These are phyloP conservation scores for Alternaria conjuncta DNA, from an alignment of 2,329 filamentous ascomycete genomes.

Conservation along the genomic window DNA sequence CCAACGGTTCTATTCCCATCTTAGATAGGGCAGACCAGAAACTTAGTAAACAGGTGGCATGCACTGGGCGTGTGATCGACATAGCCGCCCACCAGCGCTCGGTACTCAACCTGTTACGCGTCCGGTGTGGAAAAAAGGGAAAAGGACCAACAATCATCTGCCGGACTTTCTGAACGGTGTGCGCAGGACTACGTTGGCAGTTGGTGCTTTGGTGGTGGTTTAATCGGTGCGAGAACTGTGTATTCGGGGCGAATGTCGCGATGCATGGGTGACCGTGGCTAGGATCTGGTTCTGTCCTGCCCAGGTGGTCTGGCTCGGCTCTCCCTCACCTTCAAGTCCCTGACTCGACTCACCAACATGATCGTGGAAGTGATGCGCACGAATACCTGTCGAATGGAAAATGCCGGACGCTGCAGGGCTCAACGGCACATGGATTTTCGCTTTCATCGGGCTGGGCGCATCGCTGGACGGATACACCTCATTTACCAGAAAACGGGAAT, in stretches of 20 bases:
- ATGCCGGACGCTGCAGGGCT: not conserved
- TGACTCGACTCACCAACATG: not conserved
- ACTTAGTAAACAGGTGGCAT: not conserved
- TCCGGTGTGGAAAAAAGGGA: not conserved
- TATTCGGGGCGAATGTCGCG: not conserved
- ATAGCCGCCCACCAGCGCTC: not conserved
- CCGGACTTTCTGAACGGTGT: not conserved
- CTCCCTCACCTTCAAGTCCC: not conserved
- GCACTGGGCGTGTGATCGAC: not conserved
- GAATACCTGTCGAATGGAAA: not conserved
- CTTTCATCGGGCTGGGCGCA: not conserved
- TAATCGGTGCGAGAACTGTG: constrained; percentile 1
- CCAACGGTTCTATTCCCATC: not conserved
- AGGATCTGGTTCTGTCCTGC: not conserved
- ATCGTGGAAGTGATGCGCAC: not conserved
- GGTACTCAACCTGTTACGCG: not conserved
- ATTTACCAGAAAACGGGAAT: not conserved
- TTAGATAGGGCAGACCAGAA: not conserved
- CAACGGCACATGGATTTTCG: not conserved
- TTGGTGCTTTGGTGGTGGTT: not conserved
- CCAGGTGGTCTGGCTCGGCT: not conserved
- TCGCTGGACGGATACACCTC: not conserved
- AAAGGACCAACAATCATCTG: not conserved
- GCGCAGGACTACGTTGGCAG: not conserved
- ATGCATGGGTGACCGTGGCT: not conserved